Base-by-base conservation (phyloP, 2,329 filamentous ascomycete species). In the Zelopaecilomyces penicillatus region DNA sequence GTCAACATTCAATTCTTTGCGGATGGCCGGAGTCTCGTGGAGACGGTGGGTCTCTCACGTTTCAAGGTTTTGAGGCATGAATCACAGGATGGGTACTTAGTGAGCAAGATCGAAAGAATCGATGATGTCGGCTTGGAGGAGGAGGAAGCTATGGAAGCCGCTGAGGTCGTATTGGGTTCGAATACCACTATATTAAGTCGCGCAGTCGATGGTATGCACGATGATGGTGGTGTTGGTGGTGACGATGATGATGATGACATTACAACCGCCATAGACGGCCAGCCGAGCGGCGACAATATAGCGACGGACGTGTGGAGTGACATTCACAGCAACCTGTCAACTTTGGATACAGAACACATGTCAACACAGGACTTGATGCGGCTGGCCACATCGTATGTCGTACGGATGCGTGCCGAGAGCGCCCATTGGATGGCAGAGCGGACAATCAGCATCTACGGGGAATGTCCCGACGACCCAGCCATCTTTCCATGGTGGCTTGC, bases 401-500 rank as follows among this genome's bases (percentile, higher is more conserved):
- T 67, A 12, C 76, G 75, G 39, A 89, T 88, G 77, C 76, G 79
- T 43, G 71, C 73, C 5, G 70, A 80, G 43, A 85, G 82, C 46
- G 84, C 82, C 0, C 75, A 77, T 0, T 95, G 87, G 88, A 69
- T 94, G 29, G 78, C 85, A 44, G 74, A 81, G 35, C 77, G 83
- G 6, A 82, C 90, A 31, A 68, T 90, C 30, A 68, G 78, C 30
- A 80, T 85, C 5, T 93, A 91, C 52, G 89, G 89, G 9, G 78
- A 85, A 46, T 83, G 83, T 19, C 89, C 88, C 0, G 70, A 77
- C 11, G 87, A 95, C 56, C 82, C 87, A 1, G 82, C 82, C 3
- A 62, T 79, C 1, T 93, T 95, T 53, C 86, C 89, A 0, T 95
- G 89, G 75, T 96, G 90, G 90, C 84, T 95, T 53, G 89, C 85